phyloP scores from a whole-genome alignment of 1,284 basidiomycete genomes.

The Naganishia liquefaciens region DNA sequence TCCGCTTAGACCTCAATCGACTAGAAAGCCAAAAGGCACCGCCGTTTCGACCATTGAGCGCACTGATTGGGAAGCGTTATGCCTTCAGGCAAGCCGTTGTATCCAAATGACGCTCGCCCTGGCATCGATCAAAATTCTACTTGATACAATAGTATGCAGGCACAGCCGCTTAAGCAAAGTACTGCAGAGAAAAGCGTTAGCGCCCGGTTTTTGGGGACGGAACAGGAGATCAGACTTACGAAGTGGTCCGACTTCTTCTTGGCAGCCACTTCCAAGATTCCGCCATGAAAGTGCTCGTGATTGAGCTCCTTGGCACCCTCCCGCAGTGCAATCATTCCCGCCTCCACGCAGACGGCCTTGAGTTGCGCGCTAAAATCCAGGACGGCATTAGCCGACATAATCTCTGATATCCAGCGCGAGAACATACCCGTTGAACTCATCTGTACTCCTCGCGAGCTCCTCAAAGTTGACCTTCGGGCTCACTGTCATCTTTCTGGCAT shows the following conservation, averaged over 20 bases:
- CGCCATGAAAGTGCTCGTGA: conserved; percentile 88
- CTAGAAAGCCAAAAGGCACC: no score
- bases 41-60: no score
- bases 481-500: conserved; percentile 89
- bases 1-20: no score
- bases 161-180: conserved; percentile 9
- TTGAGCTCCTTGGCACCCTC: conserved; percentile 87
- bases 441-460: conserved; percentile 71
- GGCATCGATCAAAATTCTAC: neutral
- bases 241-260: conserved; percentile 88
- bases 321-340: conserved; percentile 95
- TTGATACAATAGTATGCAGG: neutral
- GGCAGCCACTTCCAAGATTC: conserved; percentile 91
- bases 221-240: conserved; percentile 39
- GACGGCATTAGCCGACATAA: neutral
- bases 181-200: neutral
- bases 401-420: neutral
- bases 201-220: neutral
- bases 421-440: conserved; percentile 68
- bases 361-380: conserved; percentile 48
- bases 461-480: conserved; percentile 73
- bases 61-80: no score
- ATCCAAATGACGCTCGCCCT: no score
- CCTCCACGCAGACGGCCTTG: conserved; percentile 94
- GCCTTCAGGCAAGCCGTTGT: no score